Evolutionary conservation across 345 rosid species (phyloP).

Genomic region (Raphanus sativus): DNA sequence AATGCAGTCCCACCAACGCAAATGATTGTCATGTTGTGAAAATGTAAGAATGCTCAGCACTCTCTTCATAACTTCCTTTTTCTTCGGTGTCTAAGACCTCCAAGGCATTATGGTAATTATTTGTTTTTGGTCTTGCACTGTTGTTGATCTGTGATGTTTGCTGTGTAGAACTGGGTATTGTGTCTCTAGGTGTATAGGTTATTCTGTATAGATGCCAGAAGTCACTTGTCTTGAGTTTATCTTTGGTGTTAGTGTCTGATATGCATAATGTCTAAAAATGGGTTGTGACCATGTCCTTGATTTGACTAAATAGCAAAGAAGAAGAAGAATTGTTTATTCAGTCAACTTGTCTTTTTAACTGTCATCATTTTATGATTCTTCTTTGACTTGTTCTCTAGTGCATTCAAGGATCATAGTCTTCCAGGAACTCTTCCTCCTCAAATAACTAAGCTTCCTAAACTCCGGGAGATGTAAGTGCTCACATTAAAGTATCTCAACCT

Average conservation of each 20-base stretch:
- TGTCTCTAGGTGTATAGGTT: background rate
- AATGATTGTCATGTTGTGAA: constrained; percentile 51
- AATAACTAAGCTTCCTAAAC: constrained; percentile 51
- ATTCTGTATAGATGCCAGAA: background rate
- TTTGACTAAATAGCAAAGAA: background rate
- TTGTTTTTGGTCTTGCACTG: background rate
- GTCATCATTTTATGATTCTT: background rate
- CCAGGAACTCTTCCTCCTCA: constrained; percentile 63
- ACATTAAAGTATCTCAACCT: constrained; percentile 5
- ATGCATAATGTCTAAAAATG: background rate
- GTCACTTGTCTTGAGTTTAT: too few relatives aligned
- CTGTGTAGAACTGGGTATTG: background rate
- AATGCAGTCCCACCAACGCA: constrained; percentile 36
- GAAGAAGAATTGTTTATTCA: background rate
- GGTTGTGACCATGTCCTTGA: background rate
- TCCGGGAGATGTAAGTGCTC: constrained; percentile 49
- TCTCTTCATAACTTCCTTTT: background rate
- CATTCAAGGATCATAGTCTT: constrained; percentile 51
- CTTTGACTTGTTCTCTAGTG: constrained; percentile 38
- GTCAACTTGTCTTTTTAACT: background rate
- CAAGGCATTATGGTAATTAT: background rate
- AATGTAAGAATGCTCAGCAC: constrained; percentile 43
- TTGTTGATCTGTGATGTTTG: background rate
- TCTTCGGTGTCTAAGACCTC: background rate
- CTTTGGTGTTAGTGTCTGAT: background rate